Evolutionary conservation across 1,284 basidiomycete species (phyloP).

Genomic region (Pseudozyma thailandica): DNA sequence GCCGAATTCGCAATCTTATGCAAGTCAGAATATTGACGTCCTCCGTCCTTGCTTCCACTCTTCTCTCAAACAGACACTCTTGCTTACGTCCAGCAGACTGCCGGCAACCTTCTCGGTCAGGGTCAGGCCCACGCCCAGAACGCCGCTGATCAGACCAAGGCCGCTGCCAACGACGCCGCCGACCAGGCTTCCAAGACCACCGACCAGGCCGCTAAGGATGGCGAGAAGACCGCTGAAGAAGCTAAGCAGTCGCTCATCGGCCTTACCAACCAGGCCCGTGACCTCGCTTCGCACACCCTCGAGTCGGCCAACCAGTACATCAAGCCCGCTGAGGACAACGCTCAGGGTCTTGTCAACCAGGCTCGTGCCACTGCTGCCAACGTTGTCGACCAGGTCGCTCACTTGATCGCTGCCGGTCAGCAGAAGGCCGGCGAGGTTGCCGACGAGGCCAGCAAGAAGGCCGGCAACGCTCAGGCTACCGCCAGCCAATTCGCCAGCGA

Average conservation of each 20-base stretch:
- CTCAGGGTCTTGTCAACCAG: constrained; percentile 40
- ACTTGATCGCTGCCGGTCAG: constrained; percentile 43
- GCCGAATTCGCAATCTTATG: too few relatives aligned
- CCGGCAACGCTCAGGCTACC: constrained; percentile 13
- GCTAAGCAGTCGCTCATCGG: constrained; percentile 50
- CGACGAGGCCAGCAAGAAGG: constrained; percentile 44
- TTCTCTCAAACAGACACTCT: constrained; percentile 30
- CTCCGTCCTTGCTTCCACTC: not conserved
- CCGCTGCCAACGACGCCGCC: constrained; percentile 46
- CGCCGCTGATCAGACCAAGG: constrained; percentile 46
- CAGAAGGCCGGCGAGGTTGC: constrained; percentile 44
- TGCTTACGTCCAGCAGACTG: constrained; percentile 52
- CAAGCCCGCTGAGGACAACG: constrained; percentile 50
- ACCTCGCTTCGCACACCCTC: constrained; percentile 51
- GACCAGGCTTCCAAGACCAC: constrained; percentile 38
- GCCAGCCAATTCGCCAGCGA: constrained; percentile 27
- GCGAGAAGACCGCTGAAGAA: constrained; percentile 46
- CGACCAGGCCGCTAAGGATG: constrained; percentile 46
- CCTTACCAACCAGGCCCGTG: constrained; percentile 52
- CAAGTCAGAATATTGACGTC: too few relatives aligned
- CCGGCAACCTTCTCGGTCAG: constrained; percentile 44
- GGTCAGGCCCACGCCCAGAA: constrained; percentile 36
- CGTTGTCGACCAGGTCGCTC: constrained; percentile 42
- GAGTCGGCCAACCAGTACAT: constrained; percentile 57
- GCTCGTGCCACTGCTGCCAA: constrained; percentile 42